These are phyloP conservation scores for Ramularia collo-cygni DNA, from an alignment of 2,329 filamentous ascomycete species.

Conservation along the genomic window DNA sequence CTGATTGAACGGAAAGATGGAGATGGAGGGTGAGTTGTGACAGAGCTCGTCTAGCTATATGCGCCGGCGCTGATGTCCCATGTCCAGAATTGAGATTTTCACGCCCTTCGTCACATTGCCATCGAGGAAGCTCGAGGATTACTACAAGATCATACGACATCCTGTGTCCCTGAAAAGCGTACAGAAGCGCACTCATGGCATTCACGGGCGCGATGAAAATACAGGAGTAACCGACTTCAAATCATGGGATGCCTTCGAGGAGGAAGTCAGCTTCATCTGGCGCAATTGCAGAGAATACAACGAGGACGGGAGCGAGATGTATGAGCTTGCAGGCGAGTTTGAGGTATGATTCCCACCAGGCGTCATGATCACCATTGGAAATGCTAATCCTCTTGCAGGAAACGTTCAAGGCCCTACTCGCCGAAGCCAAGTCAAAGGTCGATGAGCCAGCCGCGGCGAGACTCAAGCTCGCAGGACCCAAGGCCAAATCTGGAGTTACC, in stretches of 20 bases:
- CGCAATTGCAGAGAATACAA: slow-evolving; percentile 84
- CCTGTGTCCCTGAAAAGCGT: slow-evolving; percentile 73
- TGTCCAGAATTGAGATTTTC: slow-evolving; percentile 55
- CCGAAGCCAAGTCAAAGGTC: slow-evolving; percentile 65
- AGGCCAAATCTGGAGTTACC: slow-evolving; percentile 32
- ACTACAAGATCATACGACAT: slow-evolving; percentile 76
- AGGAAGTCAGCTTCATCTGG: slow-evolving; percentile 76
- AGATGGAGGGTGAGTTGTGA: slow-evolving; percentile 54
- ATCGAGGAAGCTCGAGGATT: slow-evolving; percentile 68
- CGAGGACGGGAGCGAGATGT: slow-evolving; percentile 83
- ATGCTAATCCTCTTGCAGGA: slow-evolving; percentile 43
- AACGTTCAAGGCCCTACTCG: slow-evolving; percentile 61
- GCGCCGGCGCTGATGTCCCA: slow-evolving; percentile 7
- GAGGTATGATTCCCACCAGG: slow-evolving; percentile 55
- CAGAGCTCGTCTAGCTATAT: too few species aligned
- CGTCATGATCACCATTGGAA: not conserved
- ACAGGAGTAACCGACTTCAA: slow-evolving; percentile 63
- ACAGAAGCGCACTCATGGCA: slow-evolving; percentile 68
- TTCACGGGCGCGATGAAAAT: slow-evolving; percentile 56
- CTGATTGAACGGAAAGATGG: slow-evolving; percentile 52
- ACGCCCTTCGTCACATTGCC: slow-evolving; percentile 74
- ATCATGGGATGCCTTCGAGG: slow-evolving; percentile 74
- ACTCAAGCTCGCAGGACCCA: slow-evolving; percentile 60
- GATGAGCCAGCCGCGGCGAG: slow-evolving; percentile 67
- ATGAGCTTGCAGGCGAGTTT: slow-evolving; percentile 66